A percentile compares a stretch with the other conserved stretches of the same genome.
These are phyloP conservation scores for Yamadazyma diddensiae DNA, from an alignment of 1,139 yeast species.

Conservation along the genomic window DNA sequence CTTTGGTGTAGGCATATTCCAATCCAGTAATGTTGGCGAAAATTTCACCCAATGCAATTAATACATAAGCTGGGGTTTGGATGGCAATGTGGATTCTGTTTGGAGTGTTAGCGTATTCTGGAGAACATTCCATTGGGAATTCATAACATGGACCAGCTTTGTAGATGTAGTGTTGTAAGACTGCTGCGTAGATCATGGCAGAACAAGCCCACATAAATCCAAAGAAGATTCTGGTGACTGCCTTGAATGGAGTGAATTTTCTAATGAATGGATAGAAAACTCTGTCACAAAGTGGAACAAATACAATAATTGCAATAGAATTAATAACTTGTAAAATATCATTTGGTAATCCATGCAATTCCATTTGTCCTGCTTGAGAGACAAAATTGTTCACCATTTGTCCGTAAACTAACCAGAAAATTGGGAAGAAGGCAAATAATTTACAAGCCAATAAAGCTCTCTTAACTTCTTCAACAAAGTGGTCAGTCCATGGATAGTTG, in stretches of 20 bases:
- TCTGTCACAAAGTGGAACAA: conserved; percentile 59
- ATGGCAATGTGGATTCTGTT: conserved; percentile 59
- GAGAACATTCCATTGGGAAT: conserved; percentile 40
- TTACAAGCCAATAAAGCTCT: conserved; percentile 61
- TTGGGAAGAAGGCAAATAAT: conserved; percentile 59
- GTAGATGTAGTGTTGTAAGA: conserved; percentile 74
- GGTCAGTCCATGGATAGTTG: conserved; percentile 54
- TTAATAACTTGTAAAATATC: conserved; percentile 64
- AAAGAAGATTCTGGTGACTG: conserved; percentile 68
- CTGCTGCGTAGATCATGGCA: conserved; percentile 79
- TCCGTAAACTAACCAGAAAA: conserved; percentile 67
- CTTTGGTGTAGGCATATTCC: conserved; percentile 69
- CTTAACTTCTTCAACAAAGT: conserved; percentile 60
- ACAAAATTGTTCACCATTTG: conserved; percentile 66
- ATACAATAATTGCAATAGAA: conserved; percentile 58
- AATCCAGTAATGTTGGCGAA: conserved; percentile 66
- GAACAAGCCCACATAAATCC: conserved; percentile 74
- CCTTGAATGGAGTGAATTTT: conserved; percentile 55
- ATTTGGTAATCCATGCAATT: conserved; percentile 61
- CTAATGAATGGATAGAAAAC: conserved; percentile 55
- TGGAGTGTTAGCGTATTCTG: conserved; percentile 33
- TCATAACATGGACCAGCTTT: conserved; percentile 75
- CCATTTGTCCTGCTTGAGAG: conserved; percentile 65
- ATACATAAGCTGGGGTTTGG: conserved; percentile 62
- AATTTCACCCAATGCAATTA: conserved; percentile 63